Evolutionary conservation across 768 basidiomycete genomes (phyloP).

Genomic region (Lepiota brunneoincarnata): DNA sequence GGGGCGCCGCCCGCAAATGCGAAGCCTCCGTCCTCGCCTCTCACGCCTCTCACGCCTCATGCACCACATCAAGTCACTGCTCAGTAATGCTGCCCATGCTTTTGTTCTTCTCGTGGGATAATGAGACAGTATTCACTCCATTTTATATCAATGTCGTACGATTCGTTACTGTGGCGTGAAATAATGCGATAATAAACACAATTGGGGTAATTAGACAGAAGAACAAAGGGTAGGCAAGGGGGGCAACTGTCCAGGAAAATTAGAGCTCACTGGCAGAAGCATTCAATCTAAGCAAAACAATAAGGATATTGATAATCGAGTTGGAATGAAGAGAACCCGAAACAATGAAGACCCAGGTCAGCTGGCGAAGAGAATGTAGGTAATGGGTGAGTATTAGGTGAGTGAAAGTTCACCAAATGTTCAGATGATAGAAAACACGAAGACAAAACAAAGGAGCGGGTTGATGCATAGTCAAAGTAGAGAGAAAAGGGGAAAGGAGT

Average conservation of each 20-base stretch:
- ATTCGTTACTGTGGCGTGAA: not conserved
- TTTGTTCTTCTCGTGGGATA: too few species aligned
- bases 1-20: constrained; percentile 63
- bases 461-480: not conserved
- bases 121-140: too few species aligned
- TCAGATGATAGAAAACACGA: not conserved
- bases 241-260: constrained; percentile 6
- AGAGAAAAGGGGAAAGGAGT: constrained; percentile 5
- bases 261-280: not conserved
- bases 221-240: constrained; percentile 5
- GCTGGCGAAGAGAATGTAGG: not conserved
- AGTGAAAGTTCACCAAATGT: not conserved
- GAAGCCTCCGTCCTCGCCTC: not conserved
- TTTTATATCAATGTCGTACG: not conserved
- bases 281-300: not conserved
- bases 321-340: not conserved
- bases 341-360: not conserved
- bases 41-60: not conserved
- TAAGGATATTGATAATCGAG: constrained; percentile 4
- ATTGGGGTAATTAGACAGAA: constrained; percentile 6
- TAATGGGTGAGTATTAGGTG: not conserved
- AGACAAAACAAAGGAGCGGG: not conserved
- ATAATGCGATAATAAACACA: constrained; percentile 8
- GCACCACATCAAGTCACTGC: not conserved
- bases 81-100: not conserved